phyloP scores from a whole-genome alignment of 1,139 yeast genomes.

The Sugiyamaella castrensis region DNA sequence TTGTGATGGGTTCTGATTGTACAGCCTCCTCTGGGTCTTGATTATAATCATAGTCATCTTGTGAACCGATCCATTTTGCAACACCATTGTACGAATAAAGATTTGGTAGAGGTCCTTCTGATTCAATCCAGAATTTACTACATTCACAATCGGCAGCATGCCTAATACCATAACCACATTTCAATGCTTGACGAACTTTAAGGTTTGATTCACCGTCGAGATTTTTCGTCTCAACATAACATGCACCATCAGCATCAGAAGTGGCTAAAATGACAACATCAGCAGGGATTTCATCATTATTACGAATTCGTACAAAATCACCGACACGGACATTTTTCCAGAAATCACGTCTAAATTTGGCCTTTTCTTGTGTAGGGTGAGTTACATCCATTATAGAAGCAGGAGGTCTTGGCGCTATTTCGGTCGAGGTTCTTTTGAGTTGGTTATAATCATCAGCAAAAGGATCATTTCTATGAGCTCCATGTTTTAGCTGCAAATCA shows the following conservation, averaged over 20 bases:
- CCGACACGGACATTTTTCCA: constrained; percentile 94
- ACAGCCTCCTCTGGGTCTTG: constrained; percentile 24
- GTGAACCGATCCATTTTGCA: constrained; percentile 50
- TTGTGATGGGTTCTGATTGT: constrained; percentile 63
- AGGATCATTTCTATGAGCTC: constrained; percentile 3
- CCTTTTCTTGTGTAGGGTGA: constrained; percentile 35
- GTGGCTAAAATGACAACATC: constrained; percentile 78
- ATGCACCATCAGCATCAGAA: constrained; percentile 84
- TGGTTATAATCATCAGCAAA: constrained; percentile 6
- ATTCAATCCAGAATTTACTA: constrained; percentile 78
- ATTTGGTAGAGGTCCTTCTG: constrained; percentile 85
- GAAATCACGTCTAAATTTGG: constrained; percentile 60
- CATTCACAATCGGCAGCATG: constrained; percentile 72
- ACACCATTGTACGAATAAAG: constrained; percentile 86
- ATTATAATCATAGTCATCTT: constrained; percentile 21
- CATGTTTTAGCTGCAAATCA: not conserved
- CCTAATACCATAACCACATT: constrained; percentile 61
- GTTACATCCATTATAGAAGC: constrained; percentile 35
- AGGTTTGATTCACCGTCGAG: constrained; percentile 95
- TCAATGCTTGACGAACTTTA: constrained; percentile 72
- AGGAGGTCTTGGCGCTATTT: not conserved
- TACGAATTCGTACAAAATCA: constrained; percentile 77
- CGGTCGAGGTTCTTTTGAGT: not conserved
- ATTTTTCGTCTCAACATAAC: constrained; percentile 91
- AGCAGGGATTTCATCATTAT: constrained; percentile 92